Conservation (phyloP, 2,329 filamentous ascomycete genomes). For the Cercospora brassicicola region DNA sequence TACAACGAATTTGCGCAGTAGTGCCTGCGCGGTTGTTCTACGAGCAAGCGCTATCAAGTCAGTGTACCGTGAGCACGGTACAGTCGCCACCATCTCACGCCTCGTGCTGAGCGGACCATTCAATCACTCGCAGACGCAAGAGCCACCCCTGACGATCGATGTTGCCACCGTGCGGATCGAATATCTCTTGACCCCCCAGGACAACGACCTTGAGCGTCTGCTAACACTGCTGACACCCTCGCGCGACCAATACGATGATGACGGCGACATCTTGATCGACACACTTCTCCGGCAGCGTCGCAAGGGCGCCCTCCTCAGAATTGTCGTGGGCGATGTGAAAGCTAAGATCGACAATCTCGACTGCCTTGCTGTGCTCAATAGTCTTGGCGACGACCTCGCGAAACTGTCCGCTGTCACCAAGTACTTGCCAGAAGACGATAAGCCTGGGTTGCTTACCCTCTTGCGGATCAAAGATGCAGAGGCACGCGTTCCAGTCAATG, state of each 20-base stretch:
- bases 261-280: conserved; percentile 93
- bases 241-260: conserved; percentile 81
- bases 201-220: conserved; percentile 77
- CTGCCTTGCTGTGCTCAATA: conserved; percentile 66
- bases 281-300: conserved; percentile 81
- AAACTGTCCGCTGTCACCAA: conserved; percentile 86
- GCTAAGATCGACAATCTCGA: conserved; percentile 63
- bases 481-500: conserved; percentile 63
- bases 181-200: conserved; percentile 70
- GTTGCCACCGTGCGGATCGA: conserved; percentile 60
- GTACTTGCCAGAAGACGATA: conserved; percentile 92
- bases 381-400: conserved; percentile 71
- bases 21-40: conserved; percentile 70
- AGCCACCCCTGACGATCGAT: conserved; percentile 25
- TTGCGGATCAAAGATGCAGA: conserved; percentile 65
- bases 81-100: conserved; percentile 72
- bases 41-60: conserved; percentile 81
- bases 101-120: conserved; percentile 72
- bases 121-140: conserved; percentile 42
- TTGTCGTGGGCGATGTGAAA: conserved; percentile 65
- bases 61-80: conserved; percentile 69
- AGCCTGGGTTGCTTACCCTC: conserved; percentile 81
- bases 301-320: conserved; percentile 78
- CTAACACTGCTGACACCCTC: conserved; percentile 87
- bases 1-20: conserved; percentile 73